Percentiles rank a stretch among this genome's conserved stretches.
Conservation (phyloP, 768 basidiomycete species). For the Tricholomella constricta region DNA sequence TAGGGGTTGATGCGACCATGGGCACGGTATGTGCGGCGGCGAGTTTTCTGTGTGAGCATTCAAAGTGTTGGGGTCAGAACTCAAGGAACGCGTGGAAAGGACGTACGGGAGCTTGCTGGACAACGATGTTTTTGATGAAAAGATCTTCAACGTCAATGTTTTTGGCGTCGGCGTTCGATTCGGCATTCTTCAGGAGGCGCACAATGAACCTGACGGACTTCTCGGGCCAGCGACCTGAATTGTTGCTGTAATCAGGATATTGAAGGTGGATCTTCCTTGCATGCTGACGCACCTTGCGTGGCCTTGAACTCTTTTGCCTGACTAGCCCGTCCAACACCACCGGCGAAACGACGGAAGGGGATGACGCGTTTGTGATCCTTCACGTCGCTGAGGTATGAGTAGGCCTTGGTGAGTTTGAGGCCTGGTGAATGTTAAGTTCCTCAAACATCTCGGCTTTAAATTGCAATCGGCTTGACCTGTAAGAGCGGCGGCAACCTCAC, state of each 20-base stretch:
- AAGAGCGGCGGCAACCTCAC: constrained; percentile 94
- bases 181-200: constrained; percentile 96
- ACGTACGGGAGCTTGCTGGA: constrained; percentile 96
- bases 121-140: constrained; percentile 93
- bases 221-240: constrained; percentile 97
- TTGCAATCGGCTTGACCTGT: constrained; percentile 58
- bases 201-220: constrained; percentile 97
- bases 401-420: constrained; percentile 92
- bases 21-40: constrained; percentile 98
- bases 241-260: background rate
- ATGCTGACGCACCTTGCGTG: constrained; percentile 77
- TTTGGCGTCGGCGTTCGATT: constrained; percentile 98
- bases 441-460: background rate
- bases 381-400: constrained; percentile 91
- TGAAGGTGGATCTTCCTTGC: background rate
- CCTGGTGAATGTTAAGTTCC: constrained; percentile 47
- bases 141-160: constrained; percentile 92
- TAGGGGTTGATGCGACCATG: constrained; percentile 99
- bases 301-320: constrained; percentile 97
- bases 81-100: background rate
- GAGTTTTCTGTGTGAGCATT: constrained; percentile 72
- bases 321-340: constrained; percentile 92
- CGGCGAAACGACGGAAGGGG: constrained; percentile 94
- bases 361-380: constrained; percentile 96
- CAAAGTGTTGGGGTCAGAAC: constrained; percentile 8